Evolutionary conservation across 2,329 filamentous ascomycete genomes (phyloP).

Genomic region (Colletotrichum filicis): DNA sequence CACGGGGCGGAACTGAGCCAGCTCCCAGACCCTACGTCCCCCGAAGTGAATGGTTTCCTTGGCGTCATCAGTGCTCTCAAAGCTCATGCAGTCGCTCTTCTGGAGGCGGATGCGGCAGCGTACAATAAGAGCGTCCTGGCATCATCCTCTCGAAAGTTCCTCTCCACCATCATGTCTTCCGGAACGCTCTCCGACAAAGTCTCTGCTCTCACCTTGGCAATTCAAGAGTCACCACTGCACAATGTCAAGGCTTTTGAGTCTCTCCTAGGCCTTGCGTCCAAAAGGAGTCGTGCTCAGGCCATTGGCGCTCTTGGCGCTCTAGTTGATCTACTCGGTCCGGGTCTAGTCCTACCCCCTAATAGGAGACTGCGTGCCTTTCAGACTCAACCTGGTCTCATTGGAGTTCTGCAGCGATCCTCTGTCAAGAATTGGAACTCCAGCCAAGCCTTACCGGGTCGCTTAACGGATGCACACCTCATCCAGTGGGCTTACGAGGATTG

Average conservation of each 20-base stretch:
- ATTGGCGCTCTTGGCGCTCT: constrained; percentile 92
- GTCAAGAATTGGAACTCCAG: constrained; percentile 71
- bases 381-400: constrained; percentile 80
- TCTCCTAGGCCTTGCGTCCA: constrained; percentile 84
- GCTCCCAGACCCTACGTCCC: constrained; percentile 56
- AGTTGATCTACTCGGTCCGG: constrained; percentile 93
- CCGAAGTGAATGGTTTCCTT: constrained; percentile 56
- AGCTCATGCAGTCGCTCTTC: constrained; percentile 76
- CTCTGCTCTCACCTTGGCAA: constrained; percentile 90
- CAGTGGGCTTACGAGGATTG: constrained; percentile 95
- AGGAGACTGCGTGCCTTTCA: constrained; percentile 84
- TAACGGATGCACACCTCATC: constrained; percentile 83
- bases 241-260: constrained; percentile 91
- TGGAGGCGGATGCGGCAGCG: constrained; percentile 80
- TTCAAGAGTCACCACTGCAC: constrained; percentile 96
- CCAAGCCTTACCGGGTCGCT: constrained; percentile 77
- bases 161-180: constrained; percentile 95
- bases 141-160: constrained; percentile 92
- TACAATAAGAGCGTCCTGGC: constrained; percentile 81
- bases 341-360: constrained; percentile 83
- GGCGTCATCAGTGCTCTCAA: constrained; percentile 64
- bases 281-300: constrained; percentile 92
- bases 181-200: constrained; percentile 98
- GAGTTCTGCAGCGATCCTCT: constrained; percentile 72
- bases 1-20: constrained; percentile 56